Base-by-base conservation (phyloP, 2,329 filamentous ascomycete genomes). In the Penicillium sumatraense region DNA sequence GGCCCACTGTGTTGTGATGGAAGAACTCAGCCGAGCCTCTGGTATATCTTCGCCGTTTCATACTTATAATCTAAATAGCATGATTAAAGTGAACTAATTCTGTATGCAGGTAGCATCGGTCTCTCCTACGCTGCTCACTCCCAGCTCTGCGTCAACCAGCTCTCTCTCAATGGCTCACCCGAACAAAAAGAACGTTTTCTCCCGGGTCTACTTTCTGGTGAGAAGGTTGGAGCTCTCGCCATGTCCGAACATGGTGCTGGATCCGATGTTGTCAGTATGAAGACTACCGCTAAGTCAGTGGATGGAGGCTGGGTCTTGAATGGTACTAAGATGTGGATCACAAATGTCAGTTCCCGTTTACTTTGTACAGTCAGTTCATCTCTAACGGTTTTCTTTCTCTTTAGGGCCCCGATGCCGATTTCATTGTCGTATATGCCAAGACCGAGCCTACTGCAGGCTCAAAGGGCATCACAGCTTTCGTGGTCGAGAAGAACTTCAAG, bases 291-390 rank as follows among this genome's bases (percentile, higher is more conserved):
- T 0, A 89, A 86, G 71, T 81, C 85, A 60, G 89, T 91, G 10
- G 89, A 95, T 66, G 93, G 92, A 31, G 93, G 93, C 24, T 97
- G 89, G 73, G 59, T 93, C 18, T 80, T 99, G 52, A 91, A 93
- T 68, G 93, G 93, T 27, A 90, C 88, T 57, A 97, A 99, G 82
- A 97, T 98, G 93, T 99, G 93, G 93, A 99, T 99, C 72, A 99
- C 93, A 59, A 99, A 99, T 75, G 91, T 83, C 63, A 40, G 74
- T 24, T 18, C 5, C 9, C 7, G 8, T 54, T 45, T 18, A 11
- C 13, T 21, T 3, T 46, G 2, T n/a, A 16, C 3, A 9, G 8
- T 44, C 11, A 27, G n/a, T 10, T 24, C 10, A 29, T 29, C 20
- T 1, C 41, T 45, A 3, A 46, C 18, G 21, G 14, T 7, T 7